These are phyloP conservation scores for Cadophora gregata DNA, from an alignment of 2,329 filamentous ascomycete species.

Conservation along the genomic window DNA sequence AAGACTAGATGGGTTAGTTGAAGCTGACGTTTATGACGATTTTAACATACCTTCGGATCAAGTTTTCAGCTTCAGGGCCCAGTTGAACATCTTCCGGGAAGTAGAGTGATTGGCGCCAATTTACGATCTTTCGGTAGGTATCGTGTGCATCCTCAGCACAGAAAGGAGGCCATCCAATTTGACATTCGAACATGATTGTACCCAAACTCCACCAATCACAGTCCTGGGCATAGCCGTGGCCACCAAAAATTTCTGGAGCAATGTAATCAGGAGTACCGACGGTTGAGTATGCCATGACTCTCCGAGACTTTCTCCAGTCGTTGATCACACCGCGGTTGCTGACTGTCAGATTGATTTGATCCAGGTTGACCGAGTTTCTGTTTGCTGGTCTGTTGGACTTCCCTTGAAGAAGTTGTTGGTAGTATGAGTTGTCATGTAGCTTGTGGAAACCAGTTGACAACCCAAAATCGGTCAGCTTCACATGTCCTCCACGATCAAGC, in stretches of 20 bases:
- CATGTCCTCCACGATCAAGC: constrained; percentile 91
- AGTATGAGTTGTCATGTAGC: constrained; percentile 97
- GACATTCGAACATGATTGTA: constrained; percentile 99
- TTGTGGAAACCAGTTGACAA: constrained; percentile 98
- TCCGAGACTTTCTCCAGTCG: constrained; percentile 95
- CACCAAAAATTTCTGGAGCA: constrained; percentile 96
- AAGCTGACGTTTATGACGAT: background rate
- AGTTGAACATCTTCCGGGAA: constrained; percentile 96
- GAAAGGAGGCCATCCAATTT: constrained; percentile 98
- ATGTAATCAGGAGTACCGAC: constrained; percentile 99
- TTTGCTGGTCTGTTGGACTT: constrained; percentile 75
- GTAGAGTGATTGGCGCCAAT: constrained; percentile 94
- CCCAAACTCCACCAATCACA: constrained; percentile 99
- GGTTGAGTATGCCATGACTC: constrained; percentile 96
- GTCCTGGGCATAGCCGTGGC: constrained; percentile 93
- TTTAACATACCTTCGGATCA: constrained; percentile 80
- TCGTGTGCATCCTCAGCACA: constrained; percentile 97
- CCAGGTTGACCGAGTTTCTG: constrained; percentile 91
- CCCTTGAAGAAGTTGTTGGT: constrained; percentile 91
- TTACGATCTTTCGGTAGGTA: constrained; percentile 98
- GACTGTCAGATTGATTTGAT: constrained; percentile 97
- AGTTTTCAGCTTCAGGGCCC: constrained; percentile 85
- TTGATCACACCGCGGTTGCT: constrained; percentile 98
- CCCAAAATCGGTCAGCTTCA: constrained; percentile 98
- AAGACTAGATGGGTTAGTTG: constrained; percentile 63